These are phyloP conservation scores for Suillus americanus DNA, from an alignment of 768 basidiomycete species.

Conservation along the genomic window DNA sequence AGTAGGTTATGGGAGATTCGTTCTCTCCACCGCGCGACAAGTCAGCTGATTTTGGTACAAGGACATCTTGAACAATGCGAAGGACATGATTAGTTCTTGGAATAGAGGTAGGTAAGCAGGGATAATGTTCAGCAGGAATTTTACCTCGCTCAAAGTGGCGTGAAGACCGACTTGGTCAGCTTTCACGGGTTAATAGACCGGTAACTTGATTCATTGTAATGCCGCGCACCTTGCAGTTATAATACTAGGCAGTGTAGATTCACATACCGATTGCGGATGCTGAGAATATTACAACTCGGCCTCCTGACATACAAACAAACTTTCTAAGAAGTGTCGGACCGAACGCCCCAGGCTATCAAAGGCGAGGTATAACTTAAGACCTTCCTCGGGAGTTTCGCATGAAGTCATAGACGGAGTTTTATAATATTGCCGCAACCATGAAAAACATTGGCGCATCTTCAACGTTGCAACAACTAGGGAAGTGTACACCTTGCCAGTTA, in stretches of 20 bases:
- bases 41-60: not conserved
- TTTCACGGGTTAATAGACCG: not conserved
- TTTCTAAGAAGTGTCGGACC: not conserved
- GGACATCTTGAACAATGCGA: not conserved
- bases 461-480: not conserved
- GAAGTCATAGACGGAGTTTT: constrained; percentile 50
- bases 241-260: not conserved
- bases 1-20: not conserved
- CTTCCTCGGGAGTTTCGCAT: constrained; percentile 29
- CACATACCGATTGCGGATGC: not conserved
- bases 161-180: not conserved
- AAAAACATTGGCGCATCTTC: constrained; percentile 2
- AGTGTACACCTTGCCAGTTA: constrained; percentile 41
- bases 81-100: not conserved
- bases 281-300: not conserved
- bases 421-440: constrained; percentile 12
- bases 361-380: constrained; percentile 25
- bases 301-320: not conserved
- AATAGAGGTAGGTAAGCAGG: not conserved
- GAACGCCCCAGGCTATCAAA: not conserved
- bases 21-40: constrained; percentile 3
- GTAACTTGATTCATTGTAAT: not conserved
- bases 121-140: not conserved
- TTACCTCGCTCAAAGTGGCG: not conserved
- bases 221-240: not conserved